Percentiles rank a stretch among this genome's conserved stretches.
phyloP scores from a whole-genome alignment of 176 grass and related monocot species.

The Triticum urartu region DNA sequence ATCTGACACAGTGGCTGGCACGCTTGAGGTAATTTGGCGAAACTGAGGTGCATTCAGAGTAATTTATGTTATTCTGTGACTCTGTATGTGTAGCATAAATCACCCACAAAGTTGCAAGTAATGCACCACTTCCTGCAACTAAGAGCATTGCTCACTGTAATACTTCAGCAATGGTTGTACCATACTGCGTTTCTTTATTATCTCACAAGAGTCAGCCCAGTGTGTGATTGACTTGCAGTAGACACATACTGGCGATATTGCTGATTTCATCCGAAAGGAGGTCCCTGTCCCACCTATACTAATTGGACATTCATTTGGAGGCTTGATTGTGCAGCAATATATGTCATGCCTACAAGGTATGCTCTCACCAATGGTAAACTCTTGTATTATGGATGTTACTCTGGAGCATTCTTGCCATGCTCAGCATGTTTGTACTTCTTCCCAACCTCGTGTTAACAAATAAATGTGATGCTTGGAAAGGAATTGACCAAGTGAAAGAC shows the following conservation, averaged over 20 bases:
- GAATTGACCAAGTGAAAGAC: background rate
- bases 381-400: background rate
- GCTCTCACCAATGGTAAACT: slow-evolving; percentile 19
- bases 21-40: slow-evolving; percentile 65
- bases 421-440: background rate
- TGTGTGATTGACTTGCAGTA: slow-evolving; percentile 70
- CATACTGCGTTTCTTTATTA: background rate
- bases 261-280: slow-evolving; percentile 80
- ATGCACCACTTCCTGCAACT: background rate
- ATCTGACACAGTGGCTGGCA: slow-evolving; percentile 49
- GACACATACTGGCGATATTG: slow-evolving; percentile 72
- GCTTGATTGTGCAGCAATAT: slow-evolving; percentile 91
- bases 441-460: background rate
- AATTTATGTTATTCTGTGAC: background rate
- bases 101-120: background rate
- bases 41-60: background rate
- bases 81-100: background rate
- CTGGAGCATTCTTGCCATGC: background rate
- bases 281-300: slow-evolving; percentile 53
- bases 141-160: background rate
- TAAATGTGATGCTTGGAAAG: slow-evolving; percentile 13
- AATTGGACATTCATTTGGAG: slow-evolving; percentile 94
- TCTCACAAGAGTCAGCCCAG: slow-evolving; percentile 23
- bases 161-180: background rate
- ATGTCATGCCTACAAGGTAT: slow-evolving; percentile 59